Evolutionary conservation across 148 eudicot genomes (phyloP).

Genomic region (Rhododendron henanense): DNA sequence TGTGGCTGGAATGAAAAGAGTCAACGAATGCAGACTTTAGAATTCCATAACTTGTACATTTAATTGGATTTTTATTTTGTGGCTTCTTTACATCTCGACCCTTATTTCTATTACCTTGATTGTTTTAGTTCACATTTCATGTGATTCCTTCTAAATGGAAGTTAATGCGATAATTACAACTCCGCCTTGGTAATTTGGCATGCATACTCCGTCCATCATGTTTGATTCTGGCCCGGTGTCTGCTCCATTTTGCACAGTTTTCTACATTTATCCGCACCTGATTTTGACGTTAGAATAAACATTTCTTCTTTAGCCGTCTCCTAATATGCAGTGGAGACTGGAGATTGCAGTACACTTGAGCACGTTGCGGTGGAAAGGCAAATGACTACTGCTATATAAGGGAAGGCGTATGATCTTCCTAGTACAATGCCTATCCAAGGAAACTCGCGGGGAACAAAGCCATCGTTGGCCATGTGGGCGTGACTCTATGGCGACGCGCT

Average conservation of each 20-base stretch:
- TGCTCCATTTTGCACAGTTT: not conserved
- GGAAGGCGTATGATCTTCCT: not conserved
- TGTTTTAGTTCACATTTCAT: not conserved
- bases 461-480: not conserved
- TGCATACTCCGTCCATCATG: not conserved
- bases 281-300: not conserved
- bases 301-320: not conserved
- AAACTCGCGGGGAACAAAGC: not conserved
- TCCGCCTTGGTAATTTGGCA: not conserved
- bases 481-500: not conserved
- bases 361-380: not conserved
- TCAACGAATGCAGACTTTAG: not conserved
- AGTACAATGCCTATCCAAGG: not conserved
- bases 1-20: not conserved
- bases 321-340: not conserved
- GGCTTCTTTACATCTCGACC: not conserved
- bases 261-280: not conserved
- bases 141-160: not conserved
- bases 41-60: not conserved
- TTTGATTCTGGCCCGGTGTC: not conserved
- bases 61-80: not conserved
- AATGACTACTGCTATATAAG: not conserved
- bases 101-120: not conserved
- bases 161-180: not conserved
- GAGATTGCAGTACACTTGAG: not conserved